A percentile compares a stretch with the other conserved stretches of the same genome.
Conservation (phyloP, 2,329 filamentous ascomycete genomes). For the Penicillium frequentans region DNA sequence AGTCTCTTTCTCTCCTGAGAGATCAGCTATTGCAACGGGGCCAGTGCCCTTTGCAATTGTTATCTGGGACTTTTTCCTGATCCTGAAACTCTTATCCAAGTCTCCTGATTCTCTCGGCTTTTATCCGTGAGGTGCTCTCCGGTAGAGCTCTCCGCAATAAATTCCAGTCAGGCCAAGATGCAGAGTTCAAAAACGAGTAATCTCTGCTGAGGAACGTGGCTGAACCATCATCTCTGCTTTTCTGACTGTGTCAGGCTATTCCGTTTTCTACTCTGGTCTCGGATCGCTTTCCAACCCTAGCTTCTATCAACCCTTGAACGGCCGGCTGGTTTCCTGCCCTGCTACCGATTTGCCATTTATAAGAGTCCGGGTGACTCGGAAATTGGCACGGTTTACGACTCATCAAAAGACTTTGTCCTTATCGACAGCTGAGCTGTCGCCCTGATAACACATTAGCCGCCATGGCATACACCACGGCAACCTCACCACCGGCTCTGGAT, state of each 20-base stretch:
- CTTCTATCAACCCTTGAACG: slow-evolving; percentile 27
- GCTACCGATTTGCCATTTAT: slow-evolving; percentile 33
- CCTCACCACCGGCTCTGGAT: slow-evolving; percentile 37
- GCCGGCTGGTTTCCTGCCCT: slow-evolving; percentile 29
- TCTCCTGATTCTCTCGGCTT: slow-evolving; percentile 18
- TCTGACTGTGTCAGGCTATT: slow-evolving; percentile 31
- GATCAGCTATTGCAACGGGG: slow-evolving; percentile 19
- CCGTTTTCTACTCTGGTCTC: slow-evolving; percentile 30
- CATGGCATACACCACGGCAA: slow-evolving; percentile 41
- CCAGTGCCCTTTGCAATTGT: slow-evolving; percentile 25
- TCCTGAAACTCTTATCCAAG: neutral
- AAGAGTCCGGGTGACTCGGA: slow-evolving; percentile 43
- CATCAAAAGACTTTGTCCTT: slow-evolving; percentile 18
- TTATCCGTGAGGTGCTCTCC: slow-evolving; percentile 38
- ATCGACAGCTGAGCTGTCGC: slow-evolving; percentile 32
- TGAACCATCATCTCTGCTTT: slow-evolving; percentile 29
- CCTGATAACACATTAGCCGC: slow-evolving; percentile 29
- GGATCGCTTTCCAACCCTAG: slow-evolving; percentile 31
- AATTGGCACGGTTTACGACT: slow-evolving; percentile 33
- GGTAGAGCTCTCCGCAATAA: slow-evolving; percentile 43
- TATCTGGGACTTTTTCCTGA: slow-evolving; percentile 17
- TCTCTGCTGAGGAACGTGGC: slow-evolving; percentile 42
- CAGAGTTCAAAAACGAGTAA: slow-evolving; percentile 42
- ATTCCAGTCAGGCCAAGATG: slow-evolving; percentile 44
- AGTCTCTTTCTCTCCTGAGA: slow-evolving; percentile 1